Percentiles rank a stretch among this genome's conserved stretches.
Conservation (phyloP, 176 grass and related monocot species). For the Phragmites australis region DNA sequence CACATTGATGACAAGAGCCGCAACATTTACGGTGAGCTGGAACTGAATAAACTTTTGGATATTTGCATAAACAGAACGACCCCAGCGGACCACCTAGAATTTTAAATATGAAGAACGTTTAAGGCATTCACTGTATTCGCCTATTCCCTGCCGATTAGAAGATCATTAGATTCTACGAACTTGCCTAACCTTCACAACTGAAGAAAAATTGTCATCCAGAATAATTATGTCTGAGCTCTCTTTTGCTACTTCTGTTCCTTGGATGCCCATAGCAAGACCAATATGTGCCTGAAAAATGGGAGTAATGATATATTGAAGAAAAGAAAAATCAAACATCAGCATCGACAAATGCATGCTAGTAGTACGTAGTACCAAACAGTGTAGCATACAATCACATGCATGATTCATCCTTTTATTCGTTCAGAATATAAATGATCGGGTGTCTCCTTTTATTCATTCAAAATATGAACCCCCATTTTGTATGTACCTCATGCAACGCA, state of each 20-base stretch:
- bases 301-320: slow-evolving; percentile 3
- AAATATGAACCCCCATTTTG: slow-evolving; percentile 16
- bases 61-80: slow-evolving; percentile 93
- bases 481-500: slow-evolving; percentile 76
- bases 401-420: not conserved
- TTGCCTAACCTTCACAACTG: slow-evolving; percentile 82
- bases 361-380: not conserved
- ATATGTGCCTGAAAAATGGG: slow-evolving; percentile 86
- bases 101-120: slow-evolving; percentile 27
- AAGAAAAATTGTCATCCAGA: slow-evolving; percentile 94
- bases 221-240: slow-evolving; percentile 99
- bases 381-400: not conserved
- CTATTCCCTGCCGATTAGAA: slow-evolving; percentile 13
- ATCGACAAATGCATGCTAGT: no score
- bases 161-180: slow-evolving; percentile 25
- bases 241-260: slow-evolving; percentile 99
- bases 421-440: slow-evolving; percentile 7
- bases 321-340: slow-evolving; percentile 8
- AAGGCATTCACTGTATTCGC: not conserved
- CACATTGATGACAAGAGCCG: slow-evolving; percentile 96
- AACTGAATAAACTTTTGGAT: slow-evolving; percentile 99
- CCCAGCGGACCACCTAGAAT: slow-evolving; percentile 92
- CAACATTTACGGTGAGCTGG: slow-evolving; percentile 96
- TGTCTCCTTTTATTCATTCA: slow-evolving; percentile 26
- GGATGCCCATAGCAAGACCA: slow-evolving; percentile 95